These are phyloP conservation scores for Phytophthora citricola DNA, from an alignment of 352 stramenopile species.

Conservation along the genomic window DNA sequence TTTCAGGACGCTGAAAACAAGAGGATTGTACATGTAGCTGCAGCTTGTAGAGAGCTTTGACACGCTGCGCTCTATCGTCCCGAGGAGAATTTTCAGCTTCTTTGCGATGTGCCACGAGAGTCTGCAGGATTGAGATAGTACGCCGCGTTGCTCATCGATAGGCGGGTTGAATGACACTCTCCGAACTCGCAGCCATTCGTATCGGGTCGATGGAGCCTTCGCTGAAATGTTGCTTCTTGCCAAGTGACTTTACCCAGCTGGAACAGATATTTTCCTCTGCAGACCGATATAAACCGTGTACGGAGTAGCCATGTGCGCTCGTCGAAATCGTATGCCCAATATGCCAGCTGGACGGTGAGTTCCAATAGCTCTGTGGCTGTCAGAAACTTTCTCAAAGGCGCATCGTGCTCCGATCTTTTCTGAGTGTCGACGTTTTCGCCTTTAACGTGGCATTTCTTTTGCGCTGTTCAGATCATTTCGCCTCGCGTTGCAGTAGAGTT, in stretches of 20 bases:
- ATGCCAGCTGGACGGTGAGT: not conserved
- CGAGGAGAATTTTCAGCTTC: conserved; percentile 9
- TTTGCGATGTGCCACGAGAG: conserved; percentile 11
- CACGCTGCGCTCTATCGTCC: not conserved
- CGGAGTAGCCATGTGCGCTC: conserved; percentile 21
- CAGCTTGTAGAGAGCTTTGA: not conserved
- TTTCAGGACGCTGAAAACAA: conserved; percentile 8
- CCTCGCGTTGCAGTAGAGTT: not conserved
- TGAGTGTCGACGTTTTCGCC: not conserved
- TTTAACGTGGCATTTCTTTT: conserved; percentile 8
- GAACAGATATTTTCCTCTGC: not conserved
- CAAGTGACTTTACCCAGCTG: not conserved
- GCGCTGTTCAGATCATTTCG: conserved; percentile 1
- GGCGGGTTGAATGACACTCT: conserved; percentile 8
- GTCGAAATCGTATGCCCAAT: conserved; percentile 18
- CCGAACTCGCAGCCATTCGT: conserved; percentile 10
- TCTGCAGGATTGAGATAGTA: conserved; percentile 12
- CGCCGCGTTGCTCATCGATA: conserved; percentile 20
- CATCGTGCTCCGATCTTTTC: conserved; percentile 11
- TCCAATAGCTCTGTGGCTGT: conserved; percentile 4
- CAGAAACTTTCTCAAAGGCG: not conserved
- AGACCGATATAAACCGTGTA: not conserved
- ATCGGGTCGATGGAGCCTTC: not conserved
- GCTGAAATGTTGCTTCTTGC: not conserved
- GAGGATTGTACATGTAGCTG: not conserved